A percentile compares a stretch with the other conserved stretches of the same genome.
phyloP scores from a whole-genome alignment of 2,329 filamentous ascomycete genomes.

The Aotearoamyces nothofagi region DNA sequence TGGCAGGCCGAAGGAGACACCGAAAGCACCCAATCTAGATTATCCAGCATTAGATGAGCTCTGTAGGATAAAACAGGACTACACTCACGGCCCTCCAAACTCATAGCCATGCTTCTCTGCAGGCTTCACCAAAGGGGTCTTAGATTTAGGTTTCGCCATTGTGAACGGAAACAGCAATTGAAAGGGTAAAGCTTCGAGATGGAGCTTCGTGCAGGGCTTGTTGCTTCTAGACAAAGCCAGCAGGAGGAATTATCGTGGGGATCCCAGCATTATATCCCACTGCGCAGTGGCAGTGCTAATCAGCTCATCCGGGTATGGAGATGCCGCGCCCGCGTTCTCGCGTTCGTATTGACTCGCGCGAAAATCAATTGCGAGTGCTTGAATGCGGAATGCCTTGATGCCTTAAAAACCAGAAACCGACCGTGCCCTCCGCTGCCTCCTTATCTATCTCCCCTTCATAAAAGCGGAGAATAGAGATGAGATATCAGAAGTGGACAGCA shows the following conservation, averaged over 20 bases:
- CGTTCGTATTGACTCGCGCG: no score
- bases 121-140: slow-evolving; percentile 8
- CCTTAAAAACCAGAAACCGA: no score
- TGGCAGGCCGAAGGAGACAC: slow-evolving; percentile 69
- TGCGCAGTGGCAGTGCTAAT: neutral
- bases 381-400: no score
- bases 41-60: no score
- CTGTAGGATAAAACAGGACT: no score
- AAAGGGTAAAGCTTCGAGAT: neutral
- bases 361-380: no score
- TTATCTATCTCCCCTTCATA: no score
- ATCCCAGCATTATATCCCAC: no score
- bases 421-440: no score
- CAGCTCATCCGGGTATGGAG: no score
- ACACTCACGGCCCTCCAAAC: slow-evolving; percentile 20
- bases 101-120: slow-evolving; percentile 18
- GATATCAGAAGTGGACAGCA: neutral
- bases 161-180: neutral
- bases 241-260: neutral
- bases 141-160: neutral
- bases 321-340: no score
- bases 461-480: neutral
- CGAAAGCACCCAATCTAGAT: slow-evolving; percentile 57
- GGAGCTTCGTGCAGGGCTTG: neutral
- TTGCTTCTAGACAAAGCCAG: neutral